Evolutionary conservation across 2,329 filamentous ascomycete genomes (phyloP), one percentile per base, ranked within the genome.

Genomic region (Lanzia echinophila): DNA sequence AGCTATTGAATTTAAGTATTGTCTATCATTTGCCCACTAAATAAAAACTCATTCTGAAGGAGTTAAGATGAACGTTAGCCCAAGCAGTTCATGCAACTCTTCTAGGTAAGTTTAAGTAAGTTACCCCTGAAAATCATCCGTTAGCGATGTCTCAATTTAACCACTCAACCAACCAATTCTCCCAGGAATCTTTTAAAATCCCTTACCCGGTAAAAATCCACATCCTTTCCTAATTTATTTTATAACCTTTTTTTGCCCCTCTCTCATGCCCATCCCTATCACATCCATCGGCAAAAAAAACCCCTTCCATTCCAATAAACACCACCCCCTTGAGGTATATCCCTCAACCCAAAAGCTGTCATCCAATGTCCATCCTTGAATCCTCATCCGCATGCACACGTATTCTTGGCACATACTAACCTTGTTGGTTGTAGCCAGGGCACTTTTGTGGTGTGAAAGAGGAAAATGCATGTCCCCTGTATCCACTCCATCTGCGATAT

Each of bases 61-160:
- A 10, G 38, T 19, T 39, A 39, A 50, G 47, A 31, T 12, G n/a
- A 24, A 24, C 2, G 31, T 12, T n/a, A 1, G 28, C 39, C 48
- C 31, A 33, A 44, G 39, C 39, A 7, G 19, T 50, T 50, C 32
- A 50, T 50, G 47, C 38, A 33, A 24, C 7, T 44, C 4, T 4
- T 28, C 24, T 28, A 4, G 24, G 24, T 28, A 28, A 28, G 24
- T 28, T 4, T 28, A 28, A 28, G 6, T 20, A 17, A 11, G 8
- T 47, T 50, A 33, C 47, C 47, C 47, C 47, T 50, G 47, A 50
- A 41, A 42, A 43, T 50, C 47, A 43, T 22, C n/a, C 24, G 42
- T 50, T 43, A 41, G 19, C 13, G 17, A 39, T 20, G 47, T 50
- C 47, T 50, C 47, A 50, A 17, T 20, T 17, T 24, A 50, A 32